A percentile compares a stretch with the other conserved stretches of the same genome.
These are phyloP conservation scores for Phytophthora aleatoria DNA, from an alignment of 352 stramenopile genomes.

Conservation along the genomic window DNA sequence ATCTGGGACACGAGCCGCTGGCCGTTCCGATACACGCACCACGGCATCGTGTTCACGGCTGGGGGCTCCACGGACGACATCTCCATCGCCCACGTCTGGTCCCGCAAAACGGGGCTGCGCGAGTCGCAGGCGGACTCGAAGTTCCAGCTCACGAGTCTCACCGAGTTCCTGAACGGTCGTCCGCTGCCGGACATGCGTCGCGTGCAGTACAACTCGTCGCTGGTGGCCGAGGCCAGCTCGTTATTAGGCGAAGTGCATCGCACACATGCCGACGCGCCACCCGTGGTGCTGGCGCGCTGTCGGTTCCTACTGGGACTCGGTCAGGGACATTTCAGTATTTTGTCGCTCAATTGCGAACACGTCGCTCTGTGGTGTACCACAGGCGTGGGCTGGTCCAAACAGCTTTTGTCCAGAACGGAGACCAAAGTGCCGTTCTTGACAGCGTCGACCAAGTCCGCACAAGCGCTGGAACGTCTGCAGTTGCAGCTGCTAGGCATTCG, in stretches of 20 bases:
- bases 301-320: conserved; percentile 67
- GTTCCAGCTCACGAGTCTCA: conserved; percentile 72
- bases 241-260: conserved; percentile 69
- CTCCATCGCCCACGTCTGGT: conserved; percentile 75
- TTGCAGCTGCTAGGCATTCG: conserved; percentile 40
- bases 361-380: conserved; percentile 81
- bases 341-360: conserved; percentile 79
- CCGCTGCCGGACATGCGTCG: conserved; percentile 64
- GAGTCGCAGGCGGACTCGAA: conserved; percentile 67
- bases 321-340: conserved; percentile 72
- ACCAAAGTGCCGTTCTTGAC: conserved; percentile 56
- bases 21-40: conserved; percentile 81
- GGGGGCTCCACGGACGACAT: conserved; percentile 53
- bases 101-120: conserved; percentile 55
- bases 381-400: conserved; percentile 76
- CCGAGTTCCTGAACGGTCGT: conserved; percentile 68
- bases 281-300: conserved; percentile 74
- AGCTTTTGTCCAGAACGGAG: conserved; percentile 58
- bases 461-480: conserved; percentile 41
- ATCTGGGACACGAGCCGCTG: conserved; percentile 83
- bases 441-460: conserved; percentile 33
- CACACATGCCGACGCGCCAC: conserved; percentile 60
- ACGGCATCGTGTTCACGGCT: conserved; percentile 64
- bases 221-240: conserved; percentile 60
- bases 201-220: conserved; percentile 80